These are phyloP conservation scores for Fusarium solani-melongenae DNA, from an alignment of 2,329 filamentous ascomycete genomes.

Conservation along the genomic window DNA sequence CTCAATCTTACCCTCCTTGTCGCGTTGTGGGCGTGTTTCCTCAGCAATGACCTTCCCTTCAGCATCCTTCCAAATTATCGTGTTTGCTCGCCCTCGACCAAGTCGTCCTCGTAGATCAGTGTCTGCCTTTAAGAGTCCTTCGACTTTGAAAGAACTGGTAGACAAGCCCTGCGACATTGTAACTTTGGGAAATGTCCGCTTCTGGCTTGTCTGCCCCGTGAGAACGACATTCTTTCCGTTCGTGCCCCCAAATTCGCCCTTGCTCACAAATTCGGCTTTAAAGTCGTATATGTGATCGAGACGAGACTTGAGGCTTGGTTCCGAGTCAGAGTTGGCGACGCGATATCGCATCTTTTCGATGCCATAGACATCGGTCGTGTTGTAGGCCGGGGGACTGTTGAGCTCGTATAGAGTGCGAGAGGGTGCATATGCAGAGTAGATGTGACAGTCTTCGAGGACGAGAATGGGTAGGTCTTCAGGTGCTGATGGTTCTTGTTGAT, in stretches of 20 bases:
- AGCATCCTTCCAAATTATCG: constrained; percentile 39
- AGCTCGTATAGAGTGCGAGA: constrained; percentile 39
- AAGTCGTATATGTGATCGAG: constrained; percentile 47
- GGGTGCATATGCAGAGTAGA: constrained; percentile 34
- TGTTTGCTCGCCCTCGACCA: constrained; percentile 34
- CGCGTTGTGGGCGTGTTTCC: constrained; percentile 39
- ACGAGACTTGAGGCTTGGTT: constrained; percentile 28
- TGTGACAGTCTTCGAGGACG: constrained; percentile 32
- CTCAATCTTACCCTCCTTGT: constrained; percentile 23
- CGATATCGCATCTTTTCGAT: constrained; percentile 44
- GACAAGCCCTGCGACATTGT: constrained; percentile 29
- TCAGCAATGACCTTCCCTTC: constrained; percentile 36
- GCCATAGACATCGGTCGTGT: constrained; percentile 27
- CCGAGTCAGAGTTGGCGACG: constrained; percentile 15
- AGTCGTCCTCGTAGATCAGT: constrained; percentile 31
- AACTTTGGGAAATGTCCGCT: constrained; percentile 32
- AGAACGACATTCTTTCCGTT: constrained; percentile 23
- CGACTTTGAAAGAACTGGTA: constrained; percentile 34
- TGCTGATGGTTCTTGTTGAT: background rate
- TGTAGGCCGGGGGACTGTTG: constrained; percentile 38
- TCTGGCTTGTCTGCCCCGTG: constrained; percentile 33
- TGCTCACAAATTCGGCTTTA: constrained; percentile 19
- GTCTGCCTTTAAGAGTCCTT: constrained; percentile 38
- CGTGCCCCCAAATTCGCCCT: background rate
- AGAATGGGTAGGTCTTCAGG: constrained; percentile 29